Percentiles rank a stretch among this genome's conserved stretches.
phyloP scores from a whole-genome alignment of 306 rosid species.

The Cicer arietinum region DNA sequence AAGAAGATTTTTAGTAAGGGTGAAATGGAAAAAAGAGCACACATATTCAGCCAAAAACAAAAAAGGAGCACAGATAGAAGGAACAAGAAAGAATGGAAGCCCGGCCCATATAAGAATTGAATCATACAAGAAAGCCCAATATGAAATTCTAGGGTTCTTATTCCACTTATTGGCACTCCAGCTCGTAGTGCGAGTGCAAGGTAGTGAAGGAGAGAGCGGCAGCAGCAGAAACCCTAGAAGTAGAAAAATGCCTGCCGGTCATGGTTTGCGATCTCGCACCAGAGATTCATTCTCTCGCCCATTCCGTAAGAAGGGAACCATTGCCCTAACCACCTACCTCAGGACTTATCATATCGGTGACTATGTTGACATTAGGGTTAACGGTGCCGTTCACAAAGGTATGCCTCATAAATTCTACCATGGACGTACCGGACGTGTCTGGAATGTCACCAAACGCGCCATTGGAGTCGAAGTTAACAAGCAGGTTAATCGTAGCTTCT shows the following conservation, averaged over 20 bases:
- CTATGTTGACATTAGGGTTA: slow-evolving; percentile 81
- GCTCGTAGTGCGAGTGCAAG: too few species aligned
- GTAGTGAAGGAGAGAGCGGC: too few species aligned
- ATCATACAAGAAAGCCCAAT: too few species aligned
- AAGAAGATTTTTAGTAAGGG: too few species aligned
- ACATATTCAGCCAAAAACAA: too few species aligned
- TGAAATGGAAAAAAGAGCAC: too few species aligned
- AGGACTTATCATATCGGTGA: slow-evolving; percentile 78
- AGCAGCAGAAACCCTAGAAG: slow-evolving; percentile 41
- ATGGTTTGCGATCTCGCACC: slow-evolving; percentile 80
- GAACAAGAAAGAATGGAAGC: too few species aligned
- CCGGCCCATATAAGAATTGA: too few species aligned
- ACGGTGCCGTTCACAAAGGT: slow-evolving; percentile 60
- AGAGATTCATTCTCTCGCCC: slow-evolving; percentile 84
- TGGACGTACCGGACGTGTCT: slow-evolving; percentile 6
- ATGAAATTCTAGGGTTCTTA: too few species aligned
- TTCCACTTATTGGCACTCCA: too few species aligned
- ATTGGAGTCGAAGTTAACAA: neutral
- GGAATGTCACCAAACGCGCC: slow-evolving; percentile 22
- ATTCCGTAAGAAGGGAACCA: slow-evolving; percentile 98
- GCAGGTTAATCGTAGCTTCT: slow-evolving; percentile 51
- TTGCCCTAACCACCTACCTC: slow-evolving; percentile 77
- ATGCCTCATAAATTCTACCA: slow-evolving; percentile 27
- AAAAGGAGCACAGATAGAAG: too few species aligned
- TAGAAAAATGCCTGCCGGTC: slow-evolving; percentile 84